These are phyloP conservation scores for Paraglomus brasilianum DNA, from an alignment of 192 early-diverging fungal species.

Conservation along the genomic window DNA sequence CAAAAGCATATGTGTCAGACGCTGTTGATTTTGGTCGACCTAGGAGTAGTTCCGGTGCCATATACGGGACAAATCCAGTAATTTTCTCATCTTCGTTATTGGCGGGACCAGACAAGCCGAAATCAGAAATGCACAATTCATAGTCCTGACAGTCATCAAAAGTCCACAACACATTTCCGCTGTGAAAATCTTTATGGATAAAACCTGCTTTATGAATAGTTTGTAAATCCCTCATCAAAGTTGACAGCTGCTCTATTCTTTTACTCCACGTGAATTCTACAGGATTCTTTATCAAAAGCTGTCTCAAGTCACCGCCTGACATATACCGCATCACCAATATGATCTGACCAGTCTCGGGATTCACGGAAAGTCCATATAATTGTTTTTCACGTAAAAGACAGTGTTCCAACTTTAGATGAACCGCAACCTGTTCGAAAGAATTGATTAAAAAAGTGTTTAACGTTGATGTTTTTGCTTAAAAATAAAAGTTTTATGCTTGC, in stretches of 20 bases:
- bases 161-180: background rate
- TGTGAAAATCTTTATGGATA: conserved; percentile 3
- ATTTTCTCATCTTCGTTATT: conserved; percentile 37
- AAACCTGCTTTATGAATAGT: conserved; percentile 10
- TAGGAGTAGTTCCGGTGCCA: conserved; percentile 37
- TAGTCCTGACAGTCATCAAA: background rate
- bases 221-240: background rate
- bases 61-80: conserved; percentile 38
- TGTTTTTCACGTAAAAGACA: too few relatives aligned
- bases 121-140: conserved; percentile 38
- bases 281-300: too few relatives aligned
- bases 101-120: conserved; percentile 38
- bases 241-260: background rate
- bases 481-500: too few relatives aligned
- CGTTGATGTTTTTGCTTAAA: too few relatives aligned
- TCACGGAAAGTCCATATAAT: too few relatives aligned
- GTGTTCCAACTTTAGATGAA: too few relatives aligned
- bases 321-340: too few relatives aligned
- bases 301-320: too few relatives aligned
- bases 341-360: too few relatives aligned
- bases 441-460: too few relatives aligned
- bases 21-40: conserved; percentile 31
- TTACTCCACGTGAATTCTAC: background rate
- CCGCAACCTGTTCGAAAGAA: too few relatives aligned
- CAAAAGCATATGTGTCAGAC: conserved; percentile 40